These are phyloP conservation scores for Limnanthes douglasii DNA, from an alignment of 345 rosid genomes.

Conservation along the genomic window DNA sequence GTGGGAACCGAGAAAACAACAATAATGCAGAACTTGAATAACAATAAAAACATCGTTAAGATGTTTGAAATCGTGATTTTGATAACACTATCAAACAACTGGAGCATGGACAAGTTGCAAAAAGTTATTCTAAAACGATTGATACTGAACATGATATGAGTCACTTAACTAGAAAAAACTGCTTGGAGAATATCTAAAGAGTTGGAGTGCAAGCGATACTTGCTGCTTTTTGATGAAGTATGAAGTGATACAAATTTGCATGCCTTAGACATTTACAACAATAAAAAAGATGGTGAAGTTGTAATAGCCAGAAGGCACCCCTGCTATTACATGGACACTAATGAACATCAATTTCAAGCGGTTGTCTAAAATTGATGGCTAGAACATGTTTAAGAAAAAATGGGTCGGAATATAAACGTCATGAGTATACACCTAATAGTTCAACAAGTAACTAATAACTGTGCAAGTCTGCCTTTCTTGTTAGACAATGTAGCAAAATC, in stretches of 20 bases:
- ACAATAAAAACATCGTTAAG: not conserved
- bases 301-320: constrained; percentile 2
- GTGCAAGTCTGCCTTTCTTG: constrained; percentile 14
- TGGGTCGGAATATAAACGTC: not conserved
- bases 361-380: not conserved
- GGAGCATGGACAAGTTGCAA: no score
- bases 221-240: constrained; percentile 8
- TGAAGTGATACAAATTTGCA: not conserved
- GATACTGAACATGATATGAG: not conserved
- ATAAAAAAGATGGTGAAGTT: not conserved
- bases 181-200: not conserved
- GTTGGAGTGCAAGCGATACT: not conserved
- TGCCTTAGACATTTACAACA: not conserved
- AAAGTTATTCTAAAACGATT: not conserved
- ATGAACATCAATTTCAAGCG: not conserved
- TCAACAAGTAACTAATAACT: constrained; percentile 6
- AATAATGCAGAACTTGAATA: constrained; percentile 5
- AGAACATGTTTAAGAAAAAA: constrained; percentile 3
- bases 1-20: constrained; percentile 4
- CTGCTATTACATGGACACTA: not conserved
- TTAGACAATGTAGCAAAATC: constrained; percentile 12
- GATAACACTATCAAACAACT: not conserved
- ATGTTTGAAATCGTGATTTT: constrained; percentile 1
- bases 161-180: not conserved
- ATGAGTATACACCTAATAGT: constrained; percentile 7